Percentiles rank a stretch among this genome's conserved stretches.
These are phyloP conservation scores for Malassezia caprae DNA, from an alignment of 1,284 basidiomycete genomes.

Conservation along the genomic window DNA sequence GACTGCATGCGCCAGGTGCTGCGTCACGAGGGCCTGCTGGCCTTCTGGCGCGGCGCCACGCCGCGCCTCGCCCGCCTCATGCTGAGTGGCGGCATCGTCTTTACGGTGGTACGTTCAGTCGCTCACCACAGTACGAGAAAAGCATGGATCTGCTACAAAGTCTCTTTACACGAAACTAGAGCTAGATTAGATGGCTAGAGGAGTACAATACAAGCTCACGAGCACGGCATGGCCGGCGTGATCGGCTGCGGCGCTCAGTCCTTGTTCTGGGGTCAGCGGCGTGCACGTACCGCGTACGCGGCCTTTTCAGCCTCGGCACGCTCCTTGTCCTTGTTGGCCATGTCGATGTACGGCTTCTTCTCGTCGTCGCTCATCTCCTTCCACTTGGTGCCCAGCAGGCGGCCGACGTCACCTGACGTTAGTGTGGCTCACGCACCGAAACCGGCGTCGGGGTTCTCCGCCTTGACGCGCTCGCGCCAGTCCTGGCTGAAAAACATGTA, in stretches of 20 bases:
- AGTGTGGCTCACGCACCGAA: constrained; percentile 57
- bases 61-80: constrained; percentile 47
- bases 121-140: constrained; percentile 13
- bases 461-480: constrained; percentile 85
- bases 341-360: constrained; percentile 86
- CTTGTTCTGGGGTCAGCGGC: constrained; percentile 6
- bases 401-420: constrained; percentile 64
- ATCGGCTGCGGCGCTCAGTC: neutral
- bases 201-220: neutral
- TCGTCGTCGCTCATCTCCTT: constrained; percentile 72
- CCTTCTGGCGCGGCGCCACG: constrained; percentile 93
- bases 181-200: neutral
- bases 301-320: constrained; percentile 72
- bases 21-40: constrained; percentile 63
- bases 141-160: constrained; percentile 15
- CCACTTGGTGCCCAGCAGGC: constrained; percentile 78
- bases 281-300: constrained; percentile 54
- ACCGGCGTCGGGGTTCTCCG: constrained; percentile 83
- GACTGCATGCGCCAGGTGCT: constrained; percentile 60
- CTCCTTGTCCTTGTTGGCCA: constrained; percentile 73
- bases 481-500: constrained; percentile 99
- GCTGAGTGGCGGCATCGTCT: constrained; percentile 88
- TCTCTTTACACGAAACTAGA: neutral
- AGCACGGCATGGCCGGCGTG: neutral
- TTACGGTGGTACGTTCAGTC: constrained; percentile 59